Evolutionary conservation across 345 rosid genomes (phyloP), one percentile per base, ranked within the genome.

Genomic region (Citrus inodora): DNA sequence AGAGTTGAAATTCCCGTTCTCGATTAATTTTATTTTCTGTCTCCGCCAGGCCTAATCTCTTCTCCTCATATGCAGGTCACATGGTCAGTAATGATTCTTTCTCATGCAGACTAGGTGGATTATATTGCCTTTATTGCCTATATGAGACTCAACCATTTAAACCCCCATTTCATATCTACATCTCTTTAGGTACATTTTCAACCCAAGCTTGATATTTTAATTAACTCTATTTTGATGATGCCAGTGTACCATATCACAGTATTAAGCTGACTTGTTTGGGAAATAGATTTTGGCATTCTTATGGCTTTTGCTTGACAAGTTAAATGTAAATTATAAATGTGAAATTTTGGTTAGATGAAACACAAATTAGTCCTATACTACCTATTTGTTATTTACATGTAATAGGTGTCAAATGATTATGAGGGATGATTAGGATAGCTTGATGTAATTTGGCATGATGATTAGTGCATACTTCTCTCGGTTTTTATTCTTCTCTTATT

Each of bases 91-190:
- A 73, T 74, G 84, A 73, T 79, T 89, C 94, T 35, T 89, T 95
- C 42, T 87, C 92, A 73, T 73, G 69, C 72, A 88, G 92, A 80
- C 84, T 92, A n/a, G 98, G 97, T 59, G 98, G 94, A 58, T 87
- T 95, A 25, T 92, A 93, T 85, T 95, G 98, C 91, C 96, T 95
- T 62, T 93, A 87, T 86, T 95, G 94, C 84, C 93, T 93, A 53
- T 85, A 92, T 76, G 97, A 90, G 86, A 87, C 88, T 85, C 96
- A 95, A 80, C 97, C 94, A 48, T 95, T 89, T 76, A 90, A 90
- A 83, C 96, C 94, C 81, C 87, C 95, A 81, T 92, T 88, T 84
- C 84, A 77, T 61, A 83, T 94, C 30, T 93, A 91, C 84, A 79
- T 92, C 80, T 93, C 95, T 62, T 86, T 91, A 30, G 88, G 98